Conservation (phyloP, 148 eudicot genomes). For the Fallopia convolvulus region DNA sequence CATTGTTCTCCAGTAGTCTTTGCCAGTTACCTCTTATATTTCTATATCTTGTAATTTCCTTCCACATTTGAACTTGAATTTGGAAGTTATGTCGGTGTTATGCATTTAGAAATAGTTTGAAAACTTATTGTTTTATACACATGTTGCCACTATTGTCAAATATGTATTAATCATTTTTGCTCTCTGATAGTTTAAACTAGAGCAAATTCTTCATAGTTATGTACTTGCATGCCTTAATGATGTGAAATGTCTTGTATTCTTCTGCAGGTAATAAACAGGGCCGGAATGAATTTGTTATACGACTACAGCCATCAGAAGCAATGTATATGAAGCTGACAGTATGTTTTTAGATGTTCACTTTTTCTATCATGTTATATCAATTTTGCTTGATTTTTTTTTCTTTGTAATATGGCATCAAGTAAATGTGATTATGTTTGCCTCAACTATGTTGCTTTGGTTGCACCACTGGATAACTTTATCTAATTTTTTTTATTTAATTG, state of each 20-base stretch:
- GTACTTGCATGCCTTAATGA: neutral
- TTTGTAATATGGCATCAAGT: neutral
- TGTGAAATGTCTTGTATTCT: slow-evolving; percentile 12
- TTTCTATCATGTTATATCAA: neutral
- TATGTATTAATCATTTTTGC: neutral
- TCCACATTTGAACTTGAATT: neutral
- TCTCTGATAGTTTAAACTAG: neutral
- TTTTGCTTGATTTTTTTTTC: neutral
- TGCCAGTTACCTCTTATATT: neutral
- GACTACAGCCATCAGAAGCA: slow-evolving; percentile 89
- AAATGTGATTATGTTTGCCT: neutral
- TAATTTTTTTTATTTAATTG: neutral
- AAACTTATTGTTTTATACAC: no score
- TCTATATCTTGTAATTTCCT: neutral
- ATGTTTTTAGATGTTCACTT: slow-evolving; percentile 4
- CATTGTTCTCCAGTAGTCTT: slow-evolving; percentile 4
- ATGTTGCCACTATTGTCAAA: no score
- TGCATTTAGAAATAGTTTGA: neutral
- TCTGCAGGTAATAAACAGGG: slow-evolving; percentile 78
- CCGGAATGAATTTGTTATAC: slow-evolving; percentile 90
- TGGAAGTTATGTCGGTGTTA: neutral
- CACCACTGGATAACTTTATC: neutral
- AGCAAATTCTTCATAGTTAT: neutral
- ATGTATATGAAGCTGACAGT: slow-evolving; percentile 98
- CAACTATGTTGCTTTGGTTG: neutral